A percentile compares a stretch with the other conserved stretches of the same genome.
These are phyloP conservation scores for Malassezia yamatoensis DNA, from an alignment of 1,284 basidiomycete species.

Conservation along the genomic window DNA sequence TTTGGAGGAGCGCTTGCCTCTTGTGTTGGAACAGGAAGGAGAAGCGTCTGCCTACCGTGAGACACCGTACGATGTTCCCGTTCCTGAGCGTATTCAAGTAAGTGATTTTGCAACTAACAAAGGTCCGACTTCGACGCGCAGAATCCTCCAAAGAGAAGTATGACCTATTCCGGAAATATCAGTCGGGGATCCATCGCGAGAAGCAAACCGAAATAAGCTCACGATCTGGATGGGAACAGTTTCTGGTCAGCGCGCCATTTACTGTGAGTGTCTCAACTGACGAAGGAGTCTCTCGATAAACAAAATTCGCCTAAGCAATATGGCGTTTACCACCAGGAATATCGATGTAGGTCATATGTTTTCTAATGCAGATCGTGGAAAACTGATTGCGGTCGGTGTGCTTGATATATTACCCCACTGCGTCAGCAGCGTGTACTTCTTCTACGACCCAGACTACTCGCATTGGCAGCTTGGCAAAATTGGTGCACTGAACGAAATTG, in stretches of 20 bases:
- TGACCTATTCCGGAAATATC: slow-evolving; percentile 36
- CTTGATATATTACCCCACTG: slow-evolving; percentile 81
- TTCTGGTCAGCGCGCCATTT: slow-evolving; percentile 27
- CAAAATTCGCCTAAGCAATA: slow-evolving; percentile 4
- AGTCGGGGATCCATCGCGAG: slow-evolving; percentile 27
- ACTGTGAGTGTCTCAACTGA: background rate
- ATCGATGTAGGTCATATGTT: slow-evolving; percentile 18
- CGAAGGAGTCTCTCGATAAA: background rate
- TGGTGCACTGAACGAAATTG: slow-evolving; percentile 34
- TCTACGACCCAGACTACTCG: slow-evolving; percentile 73
- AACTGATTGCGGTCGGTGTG: slow-evolving; percentile 75
- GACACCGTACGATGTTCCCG: background rate
- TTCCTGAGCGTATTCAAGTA: slow-evolving; percentile 5
- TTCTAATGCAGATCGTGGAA: slow-evolving; percentile 53
- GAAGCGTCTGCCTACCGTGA: background rate
- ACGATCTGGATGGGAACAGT: slow-evolving; percentile 28
- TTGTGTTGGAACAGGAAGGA: slow-evolving; percentile 1
- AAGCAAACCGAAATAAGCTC: slow-evolving; percentile 22
- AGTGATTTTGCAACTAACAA: background rate
- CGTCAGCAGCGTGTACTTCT: slow-evolving; percentile 90
- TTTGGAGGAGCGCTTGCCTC: slow-evolving; percentile 13
- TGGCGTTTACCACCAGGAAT: slow-evolving; percentile 43
- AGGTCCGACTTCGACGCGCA: background rate
- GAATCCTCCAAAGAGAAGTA: slow-evolving; percentile 34
- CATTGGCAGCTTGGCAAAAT: slow-evolving; percentile 67